phyloP scores from a whole-genome alignment of 495 filamentous ascomycete genomes.

The Chaetomium fimeti region DNA sequence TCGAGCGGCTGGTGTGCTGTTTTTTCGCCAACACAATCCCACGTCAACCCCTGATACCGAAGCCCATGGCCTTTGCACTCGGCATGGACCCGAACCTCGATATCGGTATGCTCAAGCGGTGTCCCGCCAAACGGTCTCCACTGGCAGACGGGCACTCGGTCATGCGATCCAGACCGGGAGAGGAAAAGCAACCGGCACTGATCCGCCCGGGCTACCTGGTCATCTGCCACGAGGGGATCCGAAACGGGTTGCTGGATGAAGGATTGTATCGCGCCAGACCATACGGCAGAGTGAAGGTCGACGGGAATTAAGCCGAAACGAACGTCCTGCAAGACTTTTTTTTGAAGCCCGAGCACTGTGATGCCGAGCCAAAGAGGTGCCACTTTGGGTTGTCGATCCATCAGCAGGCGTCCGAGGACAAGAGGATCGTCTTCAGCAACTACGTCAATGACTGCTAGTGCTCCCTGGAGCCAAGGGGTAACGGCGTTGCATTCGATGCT shows the following conservation, averaged over 20 bases:
- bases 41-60: slow-evolving; percentile 23
- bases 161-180: slow-evolving; percentile 18
- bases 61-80: slow-evolving; percentile 21
- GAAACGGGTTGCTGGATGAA: slow-evolving; percentile 24
- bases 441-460: slow-evolving; percentile 16
- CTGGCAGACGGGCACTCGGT: slow-evolving; percentile 22
- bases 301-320: slow-evolving; percentile 16
- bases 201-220: slow-evolving; percentile 19
- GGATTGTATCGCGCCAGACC: slow-evolving; percentile 24
- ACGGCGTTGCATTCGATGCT: slow-evolving; percentile 25
- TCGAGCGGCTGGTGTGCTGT: not conserved
- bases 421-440: slow-evolving; percentile 7
- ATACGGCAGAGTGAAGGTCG: slow-evolving; percentile 25
- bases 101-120: slow-evolving; percentile 13
- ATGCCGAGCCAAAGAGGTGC: slow-evolving; percentile 23
- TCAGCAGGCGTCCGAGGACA: slow-evolving; percentile 23
- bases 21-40: slow-evolving; percentile 15
- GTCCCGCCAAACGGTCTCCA: slow-evolving; percentile 24
- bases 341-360: slow-evolving; percentile 21
- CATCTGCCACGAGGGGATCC: slow-evolving; percentile 17
- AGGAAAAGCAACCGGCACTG: slow-evolving; percentile 25
- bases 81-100: slow-evolving; percentile 20
- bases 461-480: slow-evolving; percentile 27
- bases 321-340: slow-evolving; percentile 16
- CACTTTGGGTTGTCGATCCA: slow-evolving; percentile 22